Evolutionary conservation across 2,329 filamentous ascomycete genomes (phyloP).

Genomic region (Xylaria sp.): DNA sequence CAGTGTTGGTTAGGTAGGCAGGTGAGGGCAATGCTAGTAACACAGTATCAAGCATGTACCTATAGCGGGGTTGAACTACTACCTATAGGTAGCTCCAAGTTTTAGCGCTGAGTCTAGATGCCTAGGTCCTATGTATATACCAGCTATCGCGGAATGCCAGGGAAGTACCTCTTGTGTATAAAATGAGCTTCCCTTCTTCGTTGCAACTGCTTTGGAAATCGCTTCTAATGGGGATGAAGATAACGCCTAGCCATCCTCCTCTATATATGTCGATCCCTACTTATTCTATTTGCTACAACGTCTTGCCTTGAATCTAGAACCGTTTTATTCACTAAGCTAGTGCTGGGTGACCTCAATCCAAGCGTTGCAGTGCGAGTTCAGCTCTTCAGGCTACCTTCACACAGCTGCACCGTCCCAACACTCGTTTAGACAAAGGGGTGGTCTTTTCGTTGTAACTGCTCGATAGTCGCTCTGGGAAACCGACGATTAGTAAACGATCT

Average conservation of each 20-base stretch:
- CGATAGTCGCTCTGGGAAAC: background rate
- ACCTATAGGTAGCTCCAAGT: too few relatives aligned
- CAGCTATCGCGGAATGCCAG: too few relatives aligned
- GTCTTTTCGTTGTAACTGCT: background rate
- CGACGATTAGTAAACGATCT: constrained; percentile 14
- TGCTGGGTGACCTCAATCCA: background rate
- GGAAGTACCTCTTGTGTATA: too few relatives aligned
- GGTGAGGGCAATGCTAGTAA: too few relatives aligned
- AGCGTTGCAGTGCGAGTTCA: background rate
- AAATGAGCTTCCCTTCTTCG: too few relatives aligned
- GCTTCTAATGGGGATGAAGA: background rate
- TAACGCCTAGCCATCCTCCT: background rate
- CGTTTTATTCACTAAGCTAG: constrained; percentile 5
- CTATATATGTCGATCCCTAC: background rate
- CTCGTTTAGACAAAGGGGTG: constrained; percentile 11
- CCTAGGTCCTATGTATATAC: too few relatives aligned
- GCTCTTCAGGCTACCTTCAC: background rate
- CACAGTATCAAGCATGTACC: too few relatives aligned
- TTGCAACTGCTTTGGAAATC: constrained; percentile 7
- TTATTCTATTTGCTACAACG: background rate
- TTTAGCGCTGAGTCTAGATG: too few relatives aligned
- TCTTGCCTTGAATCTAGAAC: too few relatives aligned
- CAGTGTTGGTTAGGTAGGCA: too few relatives aligned
- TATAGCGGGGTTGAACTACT: too few relatives aligned
- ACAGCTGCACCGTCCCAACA: background rate